Evolutionary conservation across 2,329 filamentous ascomycete species (phyloP).

Genomic region (Chlorencoelia australis): DNA sequence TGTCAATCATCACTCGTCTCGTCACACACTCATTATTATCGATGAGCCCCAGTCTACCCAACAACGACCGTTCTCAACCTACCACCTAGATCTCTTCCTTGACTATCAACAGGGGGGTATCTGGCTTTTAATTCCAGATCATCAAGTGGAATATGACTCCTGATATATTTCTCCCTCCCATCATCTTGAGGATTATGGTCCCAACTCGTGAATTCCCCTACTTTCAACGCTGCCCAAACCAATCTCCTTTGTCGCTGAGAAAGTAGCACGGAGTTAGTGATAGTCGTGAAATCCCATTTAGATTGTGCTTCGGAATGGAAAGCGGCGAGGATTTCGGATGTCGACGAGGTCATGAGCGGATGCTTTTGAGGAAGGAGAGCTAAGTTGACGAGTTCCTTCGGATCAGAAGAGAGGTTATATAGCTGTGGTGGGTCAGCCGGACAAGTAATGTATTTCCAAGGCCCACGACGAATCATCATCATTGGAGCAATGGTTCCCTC

Average conservation of each 20-base stretch:
- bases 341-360: constrained; percentile 24
- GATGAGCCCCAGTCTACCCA: constrained; percentile 8
- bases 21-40: background rate
- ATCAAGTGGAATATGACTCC: constrained; percentile 71
- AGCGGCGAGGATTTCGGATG: constrained; percentile 37
- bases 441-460: constrained; percentile 87
- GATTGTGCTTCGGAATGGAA: constrained; percentile 65
- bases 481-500: constrained; percentile 83
- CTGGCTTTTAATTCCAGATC: constrained; percentile 69
- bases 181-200: constrained; percentile 71
- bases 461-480: constrained; percentile 85
- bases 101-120: constrained; percentile 52
- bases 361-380: constrained; percentile 30
- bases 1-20: no score
- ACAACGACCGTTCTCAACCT: background rate
- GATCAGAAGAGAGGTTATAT: constrained; percentile 66
- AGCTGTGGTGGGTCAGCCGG: constrained; percentile 76
- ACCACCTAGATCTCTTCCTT: constrained; percentile 15
- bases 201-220: constrained; percentile 72
- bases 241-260: constrained; percentile 73
- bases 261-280: constrained; percentile 62
- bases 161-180: constrained; percentile 68
- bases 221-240: constrained; percentile 69
- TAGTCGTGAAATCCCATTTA: constrained; percentile 73
- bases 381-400: constrained; percentile 29